Evolutionary conservation across 108 stramenopile genomes (phyloP).

Genomic region (Epithemia pelagica): DNA sequence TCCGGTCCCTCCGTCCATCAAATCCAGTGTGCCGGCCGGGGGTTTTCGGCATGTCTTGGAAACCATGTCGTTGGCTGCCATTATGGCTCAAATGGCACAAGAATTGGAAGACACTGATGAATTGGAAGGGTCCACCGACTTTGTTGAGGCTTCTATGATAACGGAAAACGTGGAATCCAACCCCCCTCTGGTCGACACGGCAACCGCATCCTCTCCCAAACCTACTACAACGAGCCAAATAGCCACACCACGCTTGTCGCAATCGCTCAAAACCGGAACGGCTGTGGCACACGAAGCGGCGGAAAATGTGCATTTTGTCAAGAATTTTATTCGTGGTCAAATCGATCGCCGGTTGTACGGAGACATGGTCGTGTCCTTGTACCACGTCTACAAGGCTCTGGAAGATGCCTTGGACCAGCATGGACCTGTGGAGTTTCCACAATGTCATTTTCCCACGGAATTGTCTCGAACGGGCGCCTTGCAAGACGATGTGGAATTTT

Average conservation of each 20-base stretch:
- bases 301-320: constrained; percentile 85
- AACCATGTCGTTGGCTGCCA: constrained; percentile 52
- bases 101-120: constrained; percentile 17
- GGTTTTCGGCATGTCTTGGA: constrained; percentile 47
- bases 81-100: constrained; percentile 47
- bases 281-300: constrained; percentile 74
- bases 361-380: constrained; percentile 49
- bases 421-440: constrained; percentile 46
- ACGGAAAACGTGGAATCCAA: neutral
- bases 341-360: constrained; percentile 70
- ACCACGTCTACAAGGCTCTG: constrained; percentile 60
- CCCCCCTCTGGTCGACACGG: neutral
- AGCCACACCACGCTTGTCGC: constrained; percentile 35
- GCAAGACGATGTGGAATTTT: constrained; percentile 73
- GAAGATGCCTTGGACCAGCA: constrained; percentile 59
- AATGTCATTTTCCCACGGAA: constrained; percentile 73
- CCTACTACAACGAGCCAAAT: neutral
- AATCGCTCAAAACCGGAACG: constrained; percentile 76
- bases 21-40: neutral
- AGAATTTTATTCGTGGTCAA: constrained; percentile 73
- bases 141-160: neutral
- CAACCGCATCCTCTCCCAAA: neutral
- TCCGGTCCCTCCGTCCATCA: constrained; percentile 30
- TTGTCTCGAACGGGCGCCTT: constrained; percentile 45
- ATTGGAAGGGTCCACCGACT: neutral